Conservation (phyloP, 495 filamentous ascomycete species). For the Neurospora discreta region DNA sequence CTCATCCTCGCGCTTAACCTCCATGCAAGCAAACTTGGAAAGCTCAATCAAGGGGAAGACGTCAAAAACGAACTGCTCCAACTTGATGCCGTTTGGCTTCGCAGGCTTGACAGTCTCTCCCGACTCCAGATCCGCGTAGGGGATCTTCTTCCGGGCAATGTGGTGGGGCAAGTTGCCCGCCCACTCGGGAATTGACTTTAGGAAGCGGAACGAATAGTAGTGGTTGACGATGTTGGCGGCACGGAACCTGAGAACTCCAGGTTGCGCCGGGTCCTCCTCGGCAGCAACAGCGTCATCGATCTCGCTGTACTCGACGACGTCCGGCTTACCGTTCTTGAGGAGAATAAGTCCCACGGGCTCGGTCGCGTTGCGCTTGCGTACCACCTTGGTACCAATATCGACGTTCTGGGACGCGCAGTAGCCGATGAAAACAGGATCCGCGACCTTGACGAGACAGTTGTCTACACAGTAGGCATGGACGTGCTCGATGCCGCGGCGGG, state of each 20-base stretch:
- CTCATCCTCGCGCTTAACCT: conserved; percentile 94
- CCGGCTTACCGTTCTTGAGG: conserved; percentile 88
- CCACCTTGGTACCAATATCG: conserved; percentile 96
- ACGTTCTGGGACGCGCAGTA: conserved; percentile 83
- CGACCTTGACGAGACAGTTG: conserved; percentile 97
- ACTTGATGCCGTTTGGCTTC: conserved; percentile 95
- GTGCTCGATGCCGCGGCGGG: conserved; percentile 79
- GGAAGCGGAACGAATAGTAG: conserved; percentile 93
- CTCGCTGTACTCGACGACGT: conserved; percentile 98
- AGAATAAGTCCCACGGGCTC: conserved; percentile 95
- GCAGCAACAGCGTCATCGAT: conserved; percentile 76
- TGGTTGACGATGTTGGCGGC: conserved; percentile 99
- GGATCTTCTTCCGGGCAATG: conserved; percentile 97
- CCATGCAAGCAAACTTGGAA: conserved; percentile 84
- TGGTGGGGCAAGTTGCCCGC: conserved; percentile 83
- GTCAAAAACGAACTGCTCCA: conserved; percentile 99
- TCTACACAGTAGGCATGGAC: conserved; percentile 97
- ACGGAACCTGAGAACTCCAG: conserved; percentile 80
- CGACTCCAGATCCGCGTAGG: conserved; percentile 61
- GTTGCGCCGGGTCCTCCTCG: conserved; percentile 76
- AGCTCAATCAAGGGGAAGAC: conserved; percentile 86
- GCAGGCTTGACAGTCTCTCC: conserved; percentile 77
- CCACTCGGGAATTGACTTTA: conserved; percentile 82
- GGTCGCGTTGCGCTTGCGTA: conserved; percentile 93
- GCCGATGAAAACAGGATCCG: conserved; percentile 91